These are phyloP conservation scores for Gossypium davidsonii DNA, from an alignment of 441 rosid genomes.

Conservation along the genomic window DNA sequence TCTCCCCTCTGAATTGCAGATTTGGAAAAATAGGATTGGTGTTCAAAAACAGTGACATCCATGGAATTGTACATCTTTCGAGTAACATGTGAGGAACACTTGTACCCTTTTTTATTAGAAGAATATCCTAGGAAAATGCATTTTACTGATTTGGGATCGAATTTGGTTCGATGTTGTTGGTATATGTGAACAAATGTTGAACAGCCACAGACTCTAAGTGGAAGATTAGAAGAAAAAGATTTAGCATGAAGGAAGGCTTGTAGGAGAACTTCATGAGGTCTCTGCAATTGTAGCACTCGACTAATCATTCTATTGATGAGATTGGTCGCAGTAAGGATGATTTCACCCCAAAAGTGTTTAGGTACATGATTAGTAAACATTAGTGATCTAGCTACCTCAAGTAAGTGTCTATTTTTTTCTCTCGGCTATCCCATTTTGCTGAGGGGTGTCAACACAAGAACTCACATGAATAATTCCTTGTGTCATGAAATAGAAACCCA, in stretches of 20 bases:
- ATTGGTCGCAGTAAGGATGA: not conserved
- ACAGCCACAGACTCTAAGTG: not conserved
- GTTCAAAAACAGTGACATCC: not conserved
- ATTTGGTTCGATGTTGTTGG: not conserved
- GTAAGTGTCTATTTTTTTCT: not conserved
- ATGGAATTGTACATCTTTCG: not conserved
- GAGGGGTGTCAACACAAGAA: not conserved
- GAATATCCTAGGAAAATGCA: not conserved
- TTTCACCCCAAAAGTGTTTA: not conserved
- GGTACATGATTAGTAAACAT: not conserved
- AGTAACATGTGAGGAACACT: not conserved
- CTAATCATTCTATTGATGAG: not conserved
- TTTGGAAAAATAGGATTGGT: not conserved
- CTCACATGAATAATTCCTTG: not conserved
- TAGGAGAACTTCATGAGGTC: not conserved
- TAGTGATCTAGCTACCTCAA: not conserved
- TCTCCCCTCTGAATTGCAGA: not conserved
- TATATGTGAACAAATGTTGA: not conserved
- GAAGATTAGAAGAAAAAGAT: not conserved
- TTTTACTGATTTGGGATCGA: not conserved
- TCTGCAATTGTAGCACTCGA: not conserved
- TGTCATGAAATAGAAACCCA: not conserved
- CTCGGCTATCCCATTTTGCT: not conserved
- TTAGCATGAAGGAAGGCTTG: not conserved
- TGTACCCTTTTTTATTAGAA: not conserved